These are phyloP conservation scores for Aegilops speltoides DNA, from an alignment of 176 grass and related monocot species.

Conservation along the genomic window DNA sequence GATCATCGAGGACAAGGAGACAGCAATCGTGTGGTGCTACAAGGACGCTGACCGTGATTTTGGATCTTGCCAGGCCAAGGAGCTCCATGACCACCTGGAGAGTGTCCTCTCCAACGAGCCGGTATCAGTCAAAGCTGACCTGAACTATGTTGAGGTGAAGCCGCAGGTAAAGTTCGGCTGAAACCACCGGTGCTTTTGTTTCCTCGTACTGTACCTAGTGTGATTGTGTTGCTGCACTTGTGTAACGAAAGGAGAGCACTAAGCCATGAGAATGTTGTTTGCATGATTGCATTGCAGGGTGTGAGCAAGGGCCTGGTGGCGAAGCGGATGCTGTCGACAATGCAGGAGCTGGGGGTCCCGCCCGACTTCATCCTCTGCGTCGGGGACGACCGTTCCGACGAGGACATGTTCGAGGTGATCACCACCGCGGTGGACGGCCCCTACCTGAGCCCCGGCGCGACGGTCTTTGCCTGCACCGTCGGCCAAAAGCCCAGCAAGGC, in stretches of 20 bases:
- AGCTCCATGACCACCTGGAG: conserved; percentile 85
- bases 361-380: conserved; percentile 85
- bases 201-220: background rate
- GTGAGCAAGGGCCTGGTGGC: conserved; percentile 82
- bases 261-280: background rate
- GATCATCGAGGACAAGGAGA: conserved; percentile 86
- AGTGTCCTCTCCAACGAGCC: conserved; percentile 85
- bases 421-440: conserved; percentile 28
- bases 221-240: background rate
- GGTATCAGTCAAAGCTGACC: conserved; percentile 75
- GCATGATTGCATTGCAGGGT: conserved; percentile 31
- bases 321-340: conserved; percentile 51
- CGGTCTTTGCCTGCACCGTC: conserved; percentile 89
- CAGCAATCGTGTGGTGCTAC: conserved; percentile 74
- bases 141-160: conserved; percentile 85
- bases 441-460: conserved; percentile 37
- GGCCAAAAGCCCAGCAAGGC: conserved; percentile 94
- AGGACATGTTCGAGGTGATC: conserved; percentile 99
- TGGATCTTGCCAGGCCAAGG: conserved; percentile 94
- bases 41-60: conserved; percentile 92
- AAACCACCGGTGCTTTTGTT: background rate
- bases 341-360: conserved; percentile 40
- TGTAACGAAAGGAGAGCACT: background rate
- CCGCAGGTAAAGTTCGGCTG: conserved; percentile 56
- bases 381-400: conserved; percentile 82